Conservation (phyloP, 805 yeast species). For the Helenozyma baotianmanensis region DNA sequence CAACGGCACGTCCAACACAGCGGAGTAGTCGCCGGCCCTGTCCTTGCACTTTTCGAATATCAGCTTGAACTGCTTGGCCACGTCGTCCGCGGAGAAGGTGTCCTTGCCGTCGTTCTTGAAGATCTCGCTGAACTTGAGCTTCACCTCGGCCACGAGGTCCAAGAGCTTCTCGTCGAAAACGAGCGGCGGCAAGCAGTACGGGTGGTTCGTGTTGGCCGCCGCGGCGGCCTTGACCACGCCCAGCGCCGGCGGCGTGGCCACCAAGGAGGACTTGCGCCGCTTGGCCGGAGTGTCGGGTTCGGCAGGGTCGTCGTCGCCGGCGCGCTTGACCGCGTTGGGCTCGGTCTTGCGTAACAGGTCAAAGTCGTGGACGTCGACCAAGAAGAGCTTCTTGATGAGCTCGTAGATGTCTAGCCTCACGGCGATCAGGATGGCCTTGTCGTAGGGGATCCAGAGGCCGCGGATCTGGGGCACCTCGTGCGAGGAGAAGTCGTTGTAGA, state of each 20-base stretch:
- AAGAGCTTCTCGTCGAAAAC: conserved; percentile 25
- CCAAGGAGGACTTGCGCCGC: conserved; percentile 19
- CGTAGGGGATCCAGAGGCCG: conserved; percentile 43
- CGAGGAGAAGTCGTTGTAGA: conserved; percentile 25
- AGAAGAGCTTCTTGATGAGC: conserved; percentile 30
- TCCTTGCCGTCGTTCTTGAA: conserved; percentile 31
- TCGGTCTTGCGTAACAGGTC: conserved; percentile 29
- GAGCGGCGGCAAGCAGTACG: conserved; percentile 46
- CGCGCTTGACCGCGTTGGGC: not conserved
- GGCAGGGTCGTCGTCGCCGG: conserved; percentile 20
- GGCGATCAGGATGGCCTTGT: conserved; percentile 37
- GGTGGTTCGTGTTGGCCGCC: conserved; percentile 37
- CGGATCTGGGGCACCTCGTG: conserved; percentile 24
- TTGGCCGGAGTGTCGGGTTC: conserved; percentile 34
- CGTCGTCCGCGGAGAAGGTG: conserved; percentile 16
- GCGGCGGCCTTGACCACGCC: conserved; percentile 4
- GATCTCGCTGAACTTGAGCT: conserved; percentile 28
- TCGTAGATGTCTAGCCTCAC: conserved; percentile 37
- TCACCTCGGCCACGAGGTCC: conserved; percentile 29
- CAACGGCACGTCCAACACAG: conserved; percentile 31
- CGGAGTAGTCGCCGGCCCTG: conserved; percentile 5
- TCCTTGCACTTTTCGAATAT: conserved; percentile 15
- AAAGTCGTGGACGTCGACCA: conserved; percentile 43
- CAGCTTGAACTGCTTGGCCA: conserved; percentile 22
- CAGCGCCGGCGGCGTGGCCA: not conserved